Evolutionary conservation across 768 basidiomycete genomes (phyloP).

Genomic region (Exsudoporus frostii): DNA sequence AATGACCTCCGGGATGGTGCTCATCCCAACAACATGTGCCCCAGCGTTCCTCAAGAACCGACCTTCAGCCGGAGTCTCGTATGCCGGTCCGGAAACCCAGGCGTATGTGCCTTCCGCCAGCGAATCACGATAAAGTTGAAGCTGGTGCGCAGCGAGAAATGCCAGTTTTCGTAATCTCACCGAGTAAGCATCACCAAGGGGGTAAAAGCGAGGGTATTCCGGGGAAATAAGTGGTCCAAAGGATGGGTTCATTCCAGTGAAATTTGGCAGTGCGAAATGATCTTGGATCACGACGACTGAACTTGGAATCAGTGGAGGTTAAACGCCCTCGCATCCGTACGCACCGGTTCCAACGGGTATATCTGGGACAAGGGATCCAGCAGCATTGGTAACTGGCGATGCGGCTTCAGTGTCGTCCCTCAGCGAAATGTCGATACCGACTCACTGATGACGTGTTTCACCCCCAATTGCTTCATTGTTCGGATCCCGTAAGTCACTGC

Average conservation of each 20-base stretch:
- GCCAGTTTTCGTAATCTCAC: slow-evolving; percentile 62
- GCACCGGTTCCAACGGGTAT: slow-evolving; percentile 80
- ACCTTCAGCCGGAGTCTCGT: slow-evolving; percentile 87
- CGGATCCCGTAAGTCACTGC: slow-evolving; percentile 78
- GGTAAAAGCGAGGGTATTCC: slow-evolving; percentile 70
- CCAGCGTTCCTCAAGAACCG: slow-evolving; percentile 69
- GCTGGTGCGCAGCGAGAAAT: slow-evolving; percentile 67
- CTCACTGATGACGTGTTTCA: slow-evolving; percentile 73
- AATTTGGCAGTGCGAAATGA: slow-evolving; percentile 76
- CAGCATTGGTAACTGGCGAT: slow-evolving; percentile 77
- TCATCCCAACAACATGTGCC: slow-evolving; percentile 93
- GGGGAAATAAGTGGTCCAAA: slow-evolving; percentile 66
- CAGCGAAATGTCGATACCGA: slow-evolving; percentile 2
- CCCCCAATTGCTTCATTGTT: slow-evolving; percentile 73
- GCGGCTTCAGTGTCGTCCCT: background rate
- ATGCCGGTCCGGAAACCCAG: slow-evolving; percentile 88
- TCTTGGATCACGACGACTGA: slow-evolving; percentile 82
- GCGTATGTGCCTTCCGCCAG: slow-evolving; percentile 84
- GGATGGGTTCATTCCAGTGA: slow-evolving; percentile 76
- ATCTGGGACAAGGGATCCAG: slow-evolving; percentile 72
- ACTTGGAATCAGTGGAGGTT: slow-evolving; percentile 5
- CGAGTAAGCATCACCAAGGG: slow-evolving; percentile 83
- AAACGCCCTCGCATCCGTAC: slow-evolving; percentile 20
- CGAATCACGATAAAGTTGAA: slow-evolving; percentile 50
- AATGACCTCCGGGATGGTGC: slow-evolving; percentile 86